Evolutionary conservation across 768 basidiomycete species (phyloP).

Genomic region (Pleurotus tuoliensis): DNA sequence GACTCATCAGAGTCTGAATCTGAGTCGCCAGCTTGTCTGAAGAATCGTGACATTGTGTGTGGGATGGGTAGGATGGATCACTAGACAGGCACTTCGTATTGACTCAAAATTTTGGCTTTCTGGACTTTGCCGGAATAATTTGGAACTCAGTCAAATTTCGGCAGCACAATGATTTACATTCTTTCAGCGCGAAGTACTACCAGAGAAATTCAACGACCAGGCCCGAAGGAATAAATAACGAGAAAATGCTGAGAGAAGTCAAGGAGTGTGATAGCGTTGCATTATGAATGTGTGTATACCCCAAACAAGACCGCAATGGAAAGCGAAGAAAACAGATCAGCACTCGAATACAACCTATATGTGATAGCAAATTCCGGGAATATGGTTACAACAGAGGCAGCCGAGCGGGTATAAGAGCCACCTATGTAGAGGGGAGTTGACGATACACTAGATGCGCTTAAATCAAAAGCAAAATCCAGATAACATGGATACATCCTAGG

Average conservation of each 20-base stretch:
- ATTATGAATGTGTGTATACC: neutral
- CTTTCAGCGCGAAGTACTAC: too few relatives aligned
- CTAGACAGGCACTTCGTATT: neutral
- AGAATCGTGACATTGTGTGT: constrained; percentile 76
- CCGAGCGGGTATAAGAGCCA: neutral
- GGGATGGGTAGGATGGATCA: too few relatives aligned
- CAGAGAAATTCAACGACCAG: neutral
- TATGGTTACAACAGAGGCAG: neutral
- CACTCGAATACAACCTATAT: neutral
- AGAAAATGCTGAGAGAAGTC: neutral
- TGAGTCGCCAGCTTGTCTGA: constrained; percentile 80
- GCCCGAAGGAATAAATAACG: neutral
- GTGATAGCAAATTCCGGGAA: neutral
- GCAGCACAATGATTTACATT: neutral
- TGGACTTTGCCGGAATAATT: neutral
- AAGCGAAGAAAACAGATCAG: neutral
- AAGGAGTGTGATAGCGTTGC: neutral
- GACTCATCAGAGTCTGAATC: constrained; percentile 71
- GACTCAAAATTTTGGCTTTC: neutral
- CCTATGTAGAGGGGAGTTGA: neutral
- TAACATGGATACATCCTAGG: constrained; percentile 1
- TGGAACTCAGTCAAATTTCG: neutral
- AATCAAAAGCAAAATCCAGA: neutral
- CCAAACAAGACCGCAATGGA: neutral
- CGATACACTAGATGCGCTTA: neutral